Conservation (phyloP, 495 filamentous ascomycete genomes). For the Neurospora sublineolata region DNA sequence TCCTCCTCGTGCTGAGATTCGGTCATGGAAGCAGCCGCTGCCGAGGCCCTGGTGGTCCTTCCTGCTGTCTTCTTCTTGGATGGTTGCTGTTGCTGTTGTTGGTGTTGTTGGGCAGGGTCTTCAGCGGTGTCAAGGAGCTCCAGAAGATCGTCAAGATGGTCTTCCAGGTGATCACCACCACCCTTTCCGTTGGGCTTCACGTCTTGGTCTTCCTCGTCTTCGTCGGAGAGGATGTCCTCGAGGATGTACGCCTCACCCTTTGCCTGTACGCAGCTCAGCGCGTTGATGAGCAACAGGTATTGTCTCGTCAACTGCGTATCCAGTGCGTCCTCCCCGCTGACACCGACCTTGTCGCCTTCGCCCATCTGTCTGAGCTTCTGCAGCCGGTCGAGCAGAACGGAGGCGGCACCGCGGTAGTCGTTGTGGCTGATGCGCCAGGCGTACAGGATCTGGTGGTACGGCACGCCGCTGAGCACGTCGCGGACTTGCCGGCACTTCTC, state of each 20-base stretch:
- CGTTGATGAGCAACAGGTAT: constrained; percentile 80
- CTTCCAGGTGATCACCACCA: constrained; percentile 16
- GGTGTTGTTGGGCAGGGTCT: not conserved
- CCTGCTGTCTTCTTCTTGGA: constrained; percentile 21
- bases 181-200: not conserved
- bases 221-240: constrained; percentile 26
- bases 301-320: constrained; percentile 50
- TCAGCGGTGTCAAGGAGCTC: constrained; percentile 8
- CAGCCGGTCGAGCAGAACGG: constrained; percentile 55
- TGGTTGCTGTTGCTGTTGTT: not conserved
- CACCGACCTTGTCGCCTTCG: constrained; percentile 33
- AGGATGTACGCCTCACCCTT: constrained; percentile 60
- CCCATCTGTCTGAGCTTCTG: constrained; percentile 38
- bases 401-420: constrained; percentile 82
- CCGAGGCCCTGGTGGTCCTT: not conserved
- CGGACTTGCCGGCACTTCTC: constrained; percentile 47
- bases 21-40: constrained; percentile 10
- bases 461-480: constrained; percentile 45
- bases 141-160: constrained; percentile 14
- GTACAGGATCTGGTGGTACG: constrained; percentile 75
- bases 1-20: not conserved
- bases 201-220: constrained; percentile 26
- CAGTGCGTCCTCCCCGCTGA: constrained; percentile 39
- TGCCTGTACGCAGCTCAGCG: constrained; percentile 68
- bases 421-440: constrained; percentile 73